Conservation (phyloP, 768 basidiomycete species). For the Rhodosporidiobolus sp. region DNA sequence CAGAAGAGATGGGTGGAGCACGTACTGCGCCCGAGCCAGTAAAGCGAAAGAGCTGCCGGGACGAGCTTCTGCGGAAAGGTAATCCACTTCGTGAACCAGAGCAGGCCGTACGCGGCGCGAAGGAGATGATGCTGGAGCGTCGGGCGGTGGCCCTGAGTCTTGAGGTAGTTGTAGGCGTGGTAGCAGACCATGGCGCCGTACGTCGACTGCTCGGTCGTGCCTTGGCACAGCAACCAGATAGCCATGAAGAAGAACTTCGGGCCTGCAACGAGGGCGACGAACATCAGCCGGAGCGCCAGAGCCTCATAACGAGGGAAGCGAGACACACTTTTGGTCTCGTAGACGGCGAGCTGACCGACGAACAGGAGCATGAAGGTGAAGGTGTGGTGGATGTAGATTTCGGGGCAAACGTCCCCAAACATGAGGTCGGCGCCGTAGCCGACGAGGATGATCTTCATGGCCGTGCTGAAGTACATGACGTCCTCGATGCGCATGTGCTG, state of each 20-base stretch:
- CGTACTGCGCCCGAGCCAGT: slow-evolving; percentile 28
- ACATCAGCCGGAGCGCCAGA: not conserved
- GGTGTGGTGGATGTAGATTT: slow-evolving; percentile 23
- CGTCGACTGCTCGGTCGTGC: slow-evolving; percentile 20
- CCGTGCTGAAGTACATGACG: not conserved
- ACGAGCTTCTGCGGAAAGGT: slow-evolving; percentile 26
- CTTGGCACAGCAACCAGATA: slow-evolving; percentile 15
- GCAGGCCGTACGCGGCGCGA: not conserved
- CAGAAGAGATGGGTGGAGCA: not conserved
- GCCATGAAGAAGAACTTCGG: slow-evolving; percentile 25
- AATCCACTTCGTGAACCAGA: slow-evolving; percentile 8
- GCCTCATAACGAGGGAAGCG: not conserved
- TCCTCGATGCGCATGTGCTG: slow-evolving; percentile 19
- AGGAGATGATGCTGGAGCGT: not conserved
- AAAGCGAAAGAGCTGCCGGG: slow-evolving; percentile 22
- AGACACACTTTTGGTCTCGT: not conserved
- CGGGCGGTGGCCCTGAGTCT: slow-evolving; percentile 1
- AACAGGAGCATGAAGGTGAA: slow-evolving; percentile 16
- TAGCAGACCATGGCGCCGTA: slow-evolving; percentile 21
- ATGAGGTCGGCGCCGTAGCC: slow-evolving; percentile 22
- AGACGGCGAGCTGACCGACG: slow-evolving; percentile 22
- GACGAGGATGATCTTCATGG: slow-evolving; percentile 25
- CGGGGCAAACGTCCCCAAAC: not conserved
- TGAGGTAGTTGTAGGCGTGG: slow-evolving; percentile 10
- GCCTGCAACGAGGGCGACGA: not conserved